phyloP scores from a whole-genome alignment of 495 filamentous ascomycete genomes.

The Lophium mytilinum region DNA sequence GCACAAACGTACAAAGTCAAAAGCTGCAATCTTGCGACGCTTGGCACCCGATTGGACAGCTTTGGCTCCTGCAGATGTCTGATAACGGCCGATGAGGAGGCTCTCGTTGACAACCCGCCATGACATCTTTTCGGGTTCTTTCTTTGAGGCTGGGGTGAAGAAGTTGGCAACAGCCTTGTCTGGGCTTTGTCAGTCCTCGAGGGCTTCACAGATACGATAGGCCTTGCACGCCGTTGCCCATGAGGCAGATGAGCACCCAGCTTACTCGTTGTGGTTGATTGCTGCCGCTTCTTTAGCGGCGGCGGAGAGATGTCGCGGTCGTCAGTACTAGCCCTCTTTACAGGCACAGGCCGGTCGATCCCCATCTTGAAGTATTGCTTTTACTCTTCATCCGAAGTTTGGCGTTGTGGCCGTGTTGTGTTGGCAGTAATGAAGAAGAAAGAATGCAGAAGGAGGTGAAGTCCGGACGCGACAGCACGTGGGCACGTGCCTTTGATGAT shows the following conservation, averaged over 20 bases:
- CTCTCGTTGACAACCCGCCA: constrained; percentile 65
- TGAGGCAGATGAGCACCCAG: neutral
- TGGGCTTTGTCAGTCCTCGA: constrained; percentile 14
- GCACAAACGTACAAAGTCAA: constrained; percentile 66
- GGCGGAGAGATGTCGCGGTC: constrained; percentile 49
- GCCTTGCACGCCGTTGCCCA: neutral
- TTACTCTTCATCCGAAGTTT: neutral
- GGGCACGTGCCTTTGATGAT: constrained; percentile 2
- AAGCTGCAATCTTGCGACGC: constrained; percentile 65
- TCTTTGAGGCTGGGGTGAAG: constrained; percentile 82
- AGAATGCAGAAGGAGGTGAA: neutral
- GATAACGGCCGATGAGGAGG: constrained; percentile 69
- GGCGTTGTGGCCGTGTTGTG: no score
- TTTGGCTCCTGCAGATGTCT: constrained; percentile 30
- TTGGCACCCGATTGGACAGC: constrained; percentile 18
- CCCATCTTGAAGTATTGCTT: neutral
- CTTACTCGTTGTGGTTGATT: constrained; percentile 68
- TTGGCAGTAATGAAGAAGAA: neutral
- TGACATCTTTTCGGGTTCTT: constrained; percentile 65
- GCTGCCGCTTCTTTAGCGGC: constrained; percentile 49
- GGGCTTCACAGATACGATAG: neutral
- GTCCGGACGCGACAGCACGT: constrained; percentile 8
- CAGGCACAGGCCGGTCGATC: neutral
- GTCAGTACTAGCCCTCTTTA: constrained; percentile 26
- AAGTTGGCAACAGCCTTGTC: constrained; percentile 71